Conservation (phyloP, 2,329 filamentous ascomycete genomes). For the Sporothrix pseudoabietina region DNA sequence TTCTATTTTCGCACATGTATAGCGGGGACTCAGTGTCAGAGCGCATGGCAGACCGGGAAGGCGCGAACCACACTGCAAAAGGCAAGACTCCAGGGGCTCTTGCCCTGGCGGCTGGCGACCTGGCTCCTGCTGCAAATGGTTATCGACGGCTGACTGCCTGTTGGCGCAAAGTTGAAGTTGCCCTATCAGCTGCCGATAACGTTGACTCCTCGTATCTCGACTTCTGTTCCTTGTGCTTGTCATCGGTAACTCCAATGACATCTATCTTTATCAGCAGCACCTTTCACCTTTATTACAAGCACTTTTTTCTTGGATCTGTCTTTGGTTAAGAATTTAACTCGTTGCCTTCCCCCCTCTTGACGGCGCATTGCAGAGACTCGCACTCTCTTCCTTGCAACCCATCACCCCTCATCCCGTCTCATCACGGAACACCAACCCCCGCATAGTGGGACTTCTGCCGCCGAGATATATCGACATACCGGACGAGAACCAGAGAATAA, state of each 20-base stretch:
- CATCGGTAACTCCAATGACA: neutral
- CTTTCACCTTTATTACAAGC: neutral
- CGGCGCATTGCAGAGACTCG: neutral
- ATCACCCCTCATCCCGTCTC: slow-evolving; percentile 15
- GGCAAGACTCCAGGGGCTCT: neutral
- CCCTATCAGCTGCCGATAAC: slow-evolving; percentile 3
- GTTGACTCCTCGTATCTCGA: neutral
- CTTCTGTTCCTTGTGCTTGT: neutral
- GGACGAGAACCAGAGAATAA: neutral
- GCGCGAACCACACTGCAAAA: slow-evolving; percentile 7
- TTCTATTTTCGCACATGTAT: neutral
- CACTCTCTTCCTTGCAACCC: neutral
- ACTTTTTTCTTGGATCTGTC: neutral
- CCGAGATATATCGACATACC: slow-evolving; percentile 10
- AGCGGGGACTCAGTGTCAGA: neutral
- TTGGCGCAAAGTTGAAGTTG: neutral
- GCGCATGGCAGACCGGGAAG: slow-evolving; percentile 9
- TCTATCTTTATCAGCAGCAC: neutral
- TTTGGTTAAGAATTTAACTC: neutral
- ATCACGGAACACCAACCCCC: slow-evolving; percentile 17
- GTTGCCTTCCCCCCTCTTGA: neutral
- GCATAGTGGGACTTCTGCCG: slow-evolving; percentile 16
- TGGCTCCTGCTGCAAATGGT: neutral
- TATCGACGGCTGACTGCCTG: neutral
- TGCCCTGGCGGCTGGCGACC: neutral